phyloP scores from a whole-genome alignment of 345 rosid genomes.

The Orychophragmus violaceus region DNA sequence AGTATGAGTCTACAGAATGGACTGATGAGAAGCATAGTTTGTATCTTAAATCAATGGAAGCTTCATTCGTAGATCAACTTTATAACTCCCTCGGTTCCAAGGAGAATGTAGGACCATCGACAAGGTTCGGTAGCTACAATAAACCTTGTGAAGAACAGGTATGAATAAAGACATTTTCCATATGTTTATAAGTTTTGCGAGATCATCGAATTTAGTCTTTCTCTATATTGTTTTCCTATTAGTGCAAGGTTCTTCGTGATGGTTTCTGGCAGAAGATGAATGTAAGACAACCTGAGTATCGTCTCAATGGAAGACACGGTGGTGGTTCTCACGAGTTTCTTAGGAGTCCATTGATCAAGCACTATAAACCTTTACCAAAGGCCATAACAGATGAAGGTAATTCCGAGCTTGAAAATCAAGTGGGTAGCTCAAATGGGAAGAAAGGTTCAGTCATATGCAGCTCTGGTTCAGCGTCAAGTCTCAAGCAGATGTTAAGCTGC shows the following conservation, averaged over 20 bases:
- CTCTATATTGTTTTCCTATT: background rate
- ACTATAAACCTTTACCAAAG: constrained; percentile 37
- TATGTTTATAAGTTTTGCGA: background rate
- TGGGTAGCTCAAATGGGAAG: constrained; percentile 30
- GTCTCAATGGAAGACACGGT: constrained; percentile 21
- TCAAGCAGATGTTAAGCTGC: constrained; percentile 13
- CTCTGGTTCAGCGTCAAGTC: constrained; percentile 29
- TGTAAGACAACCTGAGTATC: constrained; percentile 44
- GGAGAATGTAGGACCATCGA: constrained; percentile 24
- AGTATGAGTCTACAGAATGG: constrained; percentile 50
- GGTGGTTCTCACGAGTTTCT: constrained; percentile 28
- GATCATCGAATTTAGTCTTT: background rate
- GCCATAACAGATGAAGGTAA: constrained; percentile 5
- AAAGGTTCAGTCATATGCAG: constrained; percentile 17
- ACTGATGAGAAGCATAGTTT: constrained; percentile 86
- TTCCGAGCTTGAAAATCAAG: constrained; percentile 22
- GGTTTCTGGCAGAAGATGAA: constrained; percentile 63
- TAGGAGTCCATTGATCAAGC: constrained; percentile 66
- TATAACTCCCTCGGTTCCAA: constrained; percentile 47
- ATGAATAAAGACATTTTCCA: background rate
- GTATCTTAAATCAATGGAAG: constrained; percentile 87
- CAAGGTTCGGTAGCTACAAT: constrained; percentile 5
- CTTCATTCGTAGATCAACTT: constrained; percentile 73
- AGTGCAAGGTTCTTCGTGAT: constrained; percentile 70
- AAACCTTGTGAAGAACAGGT: constrained; percentile 60